Evolutionary conservation across 306 rosid species (phyloP).

Genomic region (Medicago ruthenica): DNA sequence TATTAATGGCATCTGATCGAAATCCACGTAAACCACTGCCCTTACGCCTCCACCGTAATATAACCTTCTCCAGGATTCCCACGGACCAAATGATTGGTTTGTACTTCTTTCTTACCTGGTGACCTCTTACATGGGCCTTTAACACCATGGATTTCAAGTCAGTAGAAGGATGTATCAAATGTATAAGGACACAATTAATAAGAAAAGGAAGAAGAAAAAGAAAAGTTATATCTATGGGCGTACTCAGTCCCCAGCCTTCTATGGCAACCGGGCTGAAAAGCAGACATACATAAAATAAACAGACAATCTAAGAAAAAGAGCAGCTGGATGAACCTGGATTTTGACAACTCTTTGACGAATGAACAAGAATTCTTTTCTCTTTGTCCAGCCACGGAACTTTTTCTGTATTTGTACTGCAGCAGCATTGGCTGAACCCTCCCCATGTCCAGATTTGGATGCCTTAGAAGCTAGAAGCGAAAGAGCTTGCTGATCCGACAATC

Average conservation of each 20-base stretch:
- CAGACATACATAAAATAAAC: slow-evolving; percentile 1
- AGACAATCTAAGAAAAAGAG: slow-evolving; percentile 26
- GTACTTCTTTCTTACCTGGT: slow-evolving; percentile 85
- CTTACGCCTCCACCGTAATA: slow-evolving; percentile 94
- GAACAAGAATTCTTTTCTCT: slow-evolving; percentile 82
- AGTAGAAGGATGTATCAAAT: slow-evolving; percentile 39
- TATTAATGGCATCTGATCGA: slow-evolving; percentile 52
- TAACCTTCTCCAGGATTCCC: slow-evolving; percentile 85
- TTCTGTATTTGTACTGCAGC: slow-evolving; percentile 89
- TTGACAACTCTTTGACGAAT: slow-evolving; percentile 84
- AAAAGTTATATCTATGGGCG: background rate
- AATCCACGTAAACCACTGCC: slow-evolving; percentile 86
- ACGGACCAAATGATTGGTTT: slow-evolving; percentile 78
- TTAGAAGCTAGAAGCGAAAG: slow-evolving; percentile 62
- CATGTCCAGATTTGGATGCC: slow-evolving; percentile 55
- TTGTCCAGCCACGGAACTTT: slow-evolving; percentile 90
- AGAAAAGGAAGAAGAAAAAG: background rate
- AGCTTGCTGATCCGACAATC: slow-evolving; percentile 61
- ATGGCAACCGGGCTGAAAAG: background rate
- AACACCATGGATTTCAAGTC: slow-evolving; percentile 48
- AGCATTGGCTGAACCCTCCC: slow-evolving; percentile 53
- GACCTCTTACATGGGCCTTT: slow-evolving; percentile 95
- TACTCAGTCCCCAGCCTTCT: background rate
- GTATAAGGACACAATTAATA: background rate
- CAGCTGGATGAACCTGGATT: slow-evolving; percentile 68